Evolutionary conservation across 306 rosid genomes (phyloP).

Genomic region (Arachis stenosperma): DNA sequence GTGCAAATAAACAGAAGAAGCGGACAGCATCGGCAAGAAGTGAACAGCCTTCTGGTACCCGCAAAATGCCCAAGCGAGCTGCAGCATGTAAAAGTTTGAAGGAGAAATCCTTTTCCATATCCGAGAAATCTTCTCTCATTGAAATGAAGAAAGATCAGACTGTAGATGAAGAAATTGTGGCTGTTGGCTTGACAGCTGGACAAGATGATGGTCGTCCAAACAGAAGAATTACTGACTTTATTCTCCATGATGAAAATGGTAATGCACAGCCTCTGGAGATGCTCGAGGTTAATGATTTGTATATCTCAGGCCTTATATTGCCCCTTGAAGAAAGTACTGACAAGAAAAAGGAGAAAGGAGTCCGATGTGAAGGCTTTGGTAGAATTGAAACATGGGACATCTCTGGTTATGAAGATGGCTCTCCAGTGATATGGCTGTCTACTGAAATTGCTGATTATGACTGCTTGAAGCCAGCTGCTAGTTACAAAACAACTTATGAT

Average conservation of each 20-base stretch:
- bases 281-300: conserved; percentile 76
- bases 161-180: conserved; percentile 72
- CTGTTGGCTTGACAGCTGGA: conserved; percentile 65
- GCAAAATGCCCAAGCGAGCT: conserved; percentile 89
- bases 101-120: conserved; percentile 55
- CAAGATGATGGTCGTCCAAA: conserved; percentile 63
- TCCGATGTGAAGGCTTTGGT: conserved; percentile 84
- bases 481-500: conserved; percentile 71
- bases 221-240: conserved; percentile 76
- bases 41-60: conserved; percentile 54
- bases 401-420: conserved; percentile 91
- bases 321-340: conserved; percentile 62
- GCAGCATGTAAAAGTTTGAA: conserved; percentile 74
- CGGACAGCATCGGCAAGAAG: conserved; percentile 46
- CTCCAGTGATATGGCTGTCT: conserved; percentile 85
- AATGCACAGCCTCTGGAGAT: conserved; percentile 68
- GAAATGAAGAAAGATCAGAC: conserved; percentile 60
- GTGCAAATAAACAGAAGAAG: conserved; percentile 54
- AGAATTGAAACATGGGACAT: conserved; percentile 88
- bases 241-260: conserved; percentile 75
- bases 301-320: conserved; percentile 71
- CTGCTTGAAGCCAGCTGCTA: conserved; percentile 72
- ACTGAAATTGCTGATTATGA: conserved; percentile 83
- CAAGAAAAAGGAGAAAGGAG: conserved; percentile 67
- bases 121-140: conserved; percentile 59